phyloP scores from a whole-genome alignment of 2,329 filamentous ascomycete species.

The Penicillium sp. region DNA sequence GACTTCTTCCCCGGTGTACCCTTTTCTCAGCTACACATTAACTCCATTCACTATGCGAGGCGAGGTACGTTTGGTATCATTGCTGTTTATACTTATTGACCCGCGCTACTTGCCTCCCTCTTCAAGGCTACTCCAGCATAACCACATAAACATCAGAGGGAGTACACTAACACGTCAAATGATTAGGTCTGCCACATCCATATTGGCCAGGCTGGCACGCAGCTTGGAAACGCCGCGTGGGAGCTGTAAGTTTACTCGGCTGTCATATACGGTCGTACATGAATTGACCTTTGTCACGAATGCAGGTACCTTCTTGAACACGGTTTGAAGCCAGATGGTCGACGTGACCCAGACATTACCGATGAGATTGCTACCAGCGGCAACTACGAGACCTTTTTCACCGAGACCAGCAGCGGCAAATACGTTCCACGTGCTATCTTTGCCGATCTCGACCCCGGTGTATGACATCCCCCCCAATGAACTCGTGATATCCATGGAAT shows the following conservation, averaged over 20 bases:
- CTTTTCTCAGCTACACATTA: background rate
- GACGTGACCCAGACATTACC: conserved; percentile 51
- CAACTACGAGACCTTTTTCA: conserved; percentile 63
- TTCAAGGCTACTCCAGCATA: conserved; percentile 10
- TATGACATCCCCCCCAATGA: conserved; percentile 35
- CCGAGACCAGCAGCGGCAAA: conserved; percentile 59
- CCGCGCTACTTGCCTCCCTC: conserved; percentile 16
- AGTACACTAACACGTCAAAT: conserved; percentile 10
- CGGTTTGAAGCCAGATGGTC: conserved; percentile 57
- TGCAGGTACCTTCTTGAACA: conserved; percentile 62
- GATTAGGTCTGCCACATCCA: conserved; percentile 60
- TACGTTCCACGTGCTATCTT: conserved; percentile 99
- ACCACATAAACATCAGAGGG: background rate
- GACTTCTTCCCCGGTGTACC: too few species aligned
- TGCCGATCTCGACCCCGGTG: conserved; percentile 99
- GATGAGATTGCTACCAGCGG: conserved; percentile 51
- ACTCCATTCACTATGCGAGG: conserved; percentile 31
- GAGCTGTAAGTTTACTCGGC: conserved; percentile 54
- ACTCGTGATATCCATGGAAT: background rate
- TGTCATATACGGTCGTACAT: conserved; percentile 13
- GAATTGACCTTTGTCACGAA: background rate
- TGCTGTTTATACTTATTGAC: background rate
- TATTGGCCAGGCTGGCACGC: conserved; percentile 63
- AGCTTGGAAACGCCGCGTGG: conserved; percentile 65
- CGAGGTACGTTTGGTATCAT: conserved; percentile 27